Evolutionary conservation across 2,329 filamentous ascomycete species (phyloP).

Genomic region (Colletotrichum acutatum): DNA sequence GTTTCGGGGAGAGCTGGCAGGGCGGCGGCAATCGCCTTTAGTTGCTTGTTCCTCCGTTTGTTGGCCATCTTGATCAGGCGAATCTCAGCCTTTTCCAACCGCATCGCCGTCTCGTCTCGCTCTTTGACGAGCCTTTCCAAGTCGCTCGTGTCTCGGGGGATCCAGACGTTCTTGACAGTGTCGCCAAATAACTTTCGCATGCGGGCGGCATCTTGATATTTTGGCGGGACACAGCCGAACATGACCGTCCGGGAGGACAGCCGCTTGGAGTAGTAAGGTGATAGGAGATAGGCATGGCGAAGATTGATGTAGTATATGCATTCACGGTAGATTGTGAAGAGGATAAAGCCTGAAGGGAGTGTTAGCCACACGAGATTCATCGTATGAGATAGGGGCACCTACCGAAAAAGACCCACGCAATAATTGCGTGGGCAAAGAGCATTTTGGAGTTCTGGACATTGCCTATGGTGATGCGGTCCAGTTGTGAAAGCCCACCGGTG

Average conservation of each 20-base stretch:
- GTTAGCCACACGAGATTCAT: neutral
- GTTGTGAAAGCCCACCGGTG: conserved; percentile 70
- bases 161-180: conserved; percentile 85
- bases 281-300: conserved; percentile 92
- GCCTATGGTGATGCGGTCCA: conserved; percentile 67
- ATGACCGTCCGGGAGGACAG: conserved; percentile 92
- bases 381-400: neutral
- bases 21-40: conserved; percentile 12
- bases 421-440: conserved; percentile 83
- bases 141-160: conserved; percentile 77
- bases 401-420: conserved; percentile 84
- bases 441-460: conserved; percentile 69
- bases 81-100: conserved; percentile 86
- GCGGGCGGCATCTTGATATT: conserved; percentile 79
- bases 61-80: conserved; percentile 82
- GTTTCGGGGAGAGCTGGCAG: conserved; percentile 34
- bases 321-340: conserved; percentile 91
- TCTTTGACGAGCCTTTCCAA: conserved; percentile 83
- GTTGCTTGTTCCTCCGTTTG: conserved; percentile 38
- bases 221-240: conserved; percentile 85
- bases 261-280: conserved; percentile 82
- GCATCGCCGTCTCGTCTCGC: conserved; percentile 78
- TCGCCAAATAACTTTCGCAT: conserved; percentile 82
- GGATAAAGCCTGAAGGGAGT: conserved; percentile 70
- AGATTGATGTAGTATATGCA: conserved; percentile 94